Evolutionary conservation across 2,329 filamentous ascomycete species (phyloP).

Genomic region (Colletotrichum higginsianum): DNA sequence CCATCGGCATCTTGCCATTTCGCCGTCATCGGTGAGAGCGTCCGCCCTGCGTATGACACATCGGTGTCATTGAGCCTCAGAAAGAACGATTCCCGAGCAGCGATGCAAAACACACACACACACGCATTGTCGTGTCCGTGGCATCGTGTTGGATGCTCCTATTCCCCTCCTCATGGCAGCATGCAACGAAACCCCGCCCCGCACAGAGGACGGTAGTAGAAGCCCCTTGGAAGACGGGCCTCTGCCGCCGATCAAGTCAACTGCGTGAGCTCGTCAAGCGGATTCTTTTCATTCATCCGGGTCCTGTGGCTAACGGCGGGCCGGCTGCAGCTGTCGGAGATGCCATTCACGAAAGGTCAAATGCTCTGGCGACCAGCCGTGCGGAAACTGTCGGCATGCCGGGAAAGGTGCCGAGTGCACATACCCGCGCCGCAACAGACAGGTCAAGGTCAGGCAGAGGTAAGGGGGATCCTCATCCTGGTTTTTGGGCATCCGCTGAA

Average conservation of each 20-base stretch:
- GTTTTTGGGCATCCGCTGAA: slow-evolving; percentile 43
- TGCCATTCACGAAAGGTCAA: slow-evolving; percentile 55
- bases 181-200: slow-evolving; percentile 37
- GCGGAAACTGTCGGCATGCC: slow-evolving; percentile 51
- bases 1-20: slow-evolving; percentile 41
- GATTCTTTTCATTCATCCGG: too few relatives aligned
- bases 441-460: slow-evolving; percentile 54
- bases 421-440: slow-evolving; percentile 52
- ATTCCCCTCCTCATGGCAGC: slow-evolving; percentile 22
- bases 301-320: slow-evolving; percentile 40
- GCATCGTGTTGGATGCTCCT: slow-evolving; percentile 27
- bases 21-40: slow-evolving; percentile 36
- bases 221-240: slow-evolving; percentile 36
- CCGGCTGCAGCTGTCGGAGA: slow-evolving; percentile 44
- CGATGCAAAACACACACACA: background rate
- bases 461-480: slow-evolving; percentile 33
- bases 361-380: slow-evolving; percentile 53
- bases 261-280: slow-evolving; percentile 32
- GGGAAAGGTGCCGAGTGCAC: slow-evolving; percentile 50
- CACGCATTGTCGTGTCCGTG: background rate
- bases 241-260: slow-evolving; percentile 42
- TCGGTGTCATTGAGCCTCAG: background rate
- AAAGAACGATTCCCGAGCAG: background rate
- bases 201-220: slow-evolving; percentile 26
- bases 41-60: slow-evolving; percentile 24